Evolutionary conservation across 352 stramenopile genomes (phyloP), one percentile per base, ranked within the genome.

Genomic region (Achlya hypogyna): DNA sequence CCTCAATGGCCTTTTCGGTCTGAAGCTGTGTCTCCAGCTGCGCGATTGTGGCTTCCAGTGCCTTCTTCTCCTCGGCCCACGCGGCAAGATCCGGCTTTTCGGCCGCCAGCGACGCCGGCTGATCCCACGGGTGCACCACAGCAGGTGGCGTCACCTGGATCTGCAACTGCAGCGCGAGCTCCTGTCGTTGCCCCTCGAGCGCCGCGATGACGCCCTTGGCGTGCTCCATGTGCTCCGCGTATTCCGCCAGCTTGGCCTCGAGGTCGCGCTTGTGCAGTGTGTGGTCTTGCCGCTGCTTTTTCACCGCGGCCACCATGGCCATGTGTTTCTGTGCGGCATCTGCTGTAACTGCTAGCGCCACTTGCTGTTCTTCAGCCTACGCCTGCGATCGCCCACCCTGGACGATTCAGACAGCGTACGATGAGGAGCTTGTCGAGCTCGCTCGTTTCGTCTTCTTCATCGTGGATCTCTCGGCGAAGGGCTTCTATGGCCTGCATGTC

Each of bases 121-220:
- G 12, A 18, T 45, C 12, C 38, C 12, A 45, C 38, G 2, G 12
- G 2, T 10, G 14, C 12, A 9, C 38, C 38, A 45, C 38, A 45
- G 38, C 38, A 16, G 34, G 34, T 42, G 38, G 38, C 35, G 54
- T 35, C 20, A 22, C 32, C 22, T 42, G 34, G 6, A 45, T 18
- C n/a, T 45, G 2, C 6, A n/a, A 1, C 12, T 10, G 12, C 38
- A 45, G 12, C 2, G 38, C 38, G 2, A n/a, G 38, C 12, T 10
- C 38, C 52, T 60, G 0, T 62, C 53, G 2, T 68, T 60, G 22
- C 23, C 66, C 47, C 43, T 71, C 54, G 14, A 75, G 35, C 52
- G 73, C 71, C 10, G 71, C 51, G 40, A 79, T 69, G 62, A 56
- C 78, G 71, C 60, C 80, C 74, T 16, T 79, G 72, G 9, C 77